A percentile compares a stretch with the other conserved stretches of the same genome.
phyloP scores from a whole-genome alignment of 2,329 filamentous ascomycete species.

The Aspergillus pseudoviridinutans region DNA sequence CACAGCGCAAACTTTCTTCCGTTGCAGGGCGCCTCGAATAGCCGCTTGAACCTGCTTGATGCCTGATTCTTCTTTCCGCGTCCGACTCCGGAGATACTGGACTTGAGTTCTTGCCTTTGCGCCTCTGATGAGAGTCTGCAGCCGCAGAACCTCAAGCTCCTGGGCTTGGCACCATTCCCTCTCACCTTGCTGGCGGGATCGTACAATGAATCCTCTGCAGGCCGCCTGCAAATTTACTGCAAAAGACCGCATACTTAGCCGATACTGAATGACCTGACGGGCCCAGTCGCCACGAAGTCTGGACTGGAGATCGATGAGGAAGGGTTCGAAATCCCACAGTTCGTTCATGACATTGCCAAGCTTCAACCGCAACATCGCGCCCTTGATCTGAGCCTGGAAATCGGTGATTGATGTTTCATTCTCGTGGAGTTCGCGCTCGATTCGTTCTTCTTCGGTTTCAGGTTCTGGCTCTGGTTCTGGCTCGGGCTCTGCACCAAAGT shows the following conservation, averaged over 20 bases:
- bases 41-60: slow-evolving; percentile 54
- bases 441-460: slow-evolving; percentile 86
- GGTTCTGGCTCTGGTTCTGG: slow-evolving; percentile 70
- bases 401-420: slow-evolving; percentile 70
- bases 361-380: slow-evolving; percentile 70
- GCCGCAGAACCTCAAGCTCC: slow-evolving; percentile 67
- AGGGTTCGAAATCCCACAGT: slow-evolving; percentile 80
- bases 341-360: slow-evolving; percentile 81
- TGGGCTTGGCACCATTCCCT: slow-evolving; percentile 69
- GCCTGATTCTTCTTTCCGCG: slow-evolving; percentile 39
- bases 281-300: slow-evolving; percentile 84
- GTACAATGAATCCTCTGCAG: slow-evolving; percentile 70
- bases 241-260: slow-evolving; percentile 76
- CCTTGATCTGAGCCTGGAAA: slow-evolving; percentile 80
- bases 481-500: slow-evolving; percentile 81
- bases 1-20: slow-evolving; percentile 44
- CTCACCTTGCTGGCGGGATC: slow-evolving; percentile 59
- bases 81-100: slow-evolving; percentile 36
- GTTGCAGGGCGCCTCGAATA: slow-evolving; percentile 46
- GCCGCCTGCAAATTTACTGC: slow-evolving; percentile 75
- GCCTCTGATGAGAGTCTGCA: slow-evolving; percentile 77
- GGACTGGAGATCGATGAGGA: slow-evolving; percentile 77
- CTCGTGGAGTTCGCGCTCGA: slow-evolving; percentile 75
- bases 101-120: slow-evolving; percentile 41
- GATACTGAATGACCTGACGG: slow-evolving; percentile 76